Evolutionary conservation across 495 filamentous ascomycete species (phyloP).

Genomic region (Penicillium macrosclerotiorum): DNA sequence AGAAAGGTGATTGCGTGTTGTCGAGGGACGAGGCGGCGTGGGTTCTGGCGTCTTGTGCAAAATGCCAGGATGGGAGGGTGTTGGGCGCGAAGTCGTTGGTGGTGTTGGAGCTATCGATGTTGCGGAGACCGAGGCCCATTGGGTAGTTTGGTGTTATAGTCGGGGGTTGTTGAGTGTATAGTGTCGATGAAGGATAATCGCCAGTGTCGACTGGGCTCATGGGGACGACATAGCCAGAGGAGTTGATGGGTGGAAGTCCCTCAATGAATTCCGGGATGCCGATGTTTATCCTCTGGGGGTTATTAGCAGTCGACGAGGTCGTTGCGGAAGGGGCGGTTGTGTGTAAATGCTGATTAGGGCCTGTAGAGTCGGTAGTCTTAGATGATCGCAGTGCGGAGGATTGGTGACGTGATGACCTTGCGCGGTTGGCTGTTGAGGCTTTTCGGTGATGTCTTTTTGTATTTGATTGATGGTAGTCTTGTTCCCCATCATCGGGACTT

Average conservation of each 20-base stretch:
- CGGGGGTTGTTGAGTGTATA: conserved; percentile 6
- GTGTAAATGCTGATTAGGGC: conserved; percentile 1
- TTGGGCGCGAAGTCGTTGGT: conserved; percentile 2
- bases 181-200: conserved; percentile 2
- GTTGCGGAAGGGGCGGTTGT: neutral
- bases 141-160: conserved; percentile 6
- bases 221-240: conserved; percentile 39
- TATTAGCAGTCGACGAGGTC: conserved; percentile 4
- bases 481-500: conserved; percentile 8
- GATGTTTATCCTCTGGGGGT: conserved; percentile 6
- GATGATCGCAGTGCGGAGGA: conserved; percentile 12
- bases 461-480: conserved; percentile 9
- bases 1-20: conserved; percentile 25
- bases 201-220: conserved; percentile 21
- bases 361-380: conserved; percentile 2
- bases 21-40: conserved; percentile 13
- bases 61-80: conserved; percentile 7
- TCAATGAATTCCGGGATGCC: conserved; percentile 35
- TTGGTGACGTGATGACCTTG: conserved; percentile 11
- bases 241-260: conserved; percentile 39
- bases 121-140: conserved; percentile 4
- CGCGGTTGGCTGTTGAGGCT: conserved; percentile 2
- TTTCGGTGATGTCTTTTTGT: conserved; percentile 12
- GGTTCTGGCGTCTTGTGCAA: conserved; percentile 11
- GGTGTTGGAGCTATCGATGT: conserved; percentile 1